These are phyloP conservation scores for Orbilia brochopaga DNA, from an alignment of 2,329 filamentous ascomycete genomes.

Conservation along the genomic window DNA sequence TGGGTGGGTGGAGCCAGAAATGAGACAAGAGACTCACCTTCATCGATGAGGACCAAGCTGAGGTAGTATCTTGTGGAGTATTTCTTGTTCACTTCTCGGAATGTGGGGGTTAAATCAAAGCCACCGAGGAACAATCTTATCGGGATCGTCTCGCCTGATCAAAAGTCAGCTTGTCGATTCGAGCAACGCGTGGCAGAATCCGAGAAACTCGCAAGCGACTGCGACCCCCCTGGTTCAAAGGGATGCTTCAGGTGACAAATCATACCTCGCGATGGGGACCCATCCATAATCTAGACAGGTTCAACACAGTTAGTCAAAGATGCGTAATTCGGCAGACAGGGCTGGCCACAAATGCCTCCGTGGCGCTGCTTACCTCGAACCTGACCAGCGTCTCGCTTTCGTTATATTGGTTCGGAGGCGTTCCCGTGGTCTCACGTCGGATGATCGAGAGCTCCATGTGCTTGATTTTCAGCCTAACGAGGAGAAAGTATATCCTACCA, in stretches of 20 bases:
- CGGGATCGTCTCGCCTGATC: slow-evolving; percentile 81
- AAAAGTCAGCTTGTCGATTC: slow-evolving; percentile 29
- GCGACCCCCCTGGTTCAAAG: slow-evolving; percentile 35
- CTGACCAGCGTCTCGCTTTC: slow-evolving; percentile 97
- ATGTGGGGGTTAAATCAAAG: slow-evolving; percentile 96
- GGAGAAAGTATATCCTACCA: slow-evolving; percentile 94
- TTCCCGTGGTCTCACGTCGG: slow-evolving; percentile 91
- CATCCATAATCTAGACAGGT: slow-evolving; percentile 86
- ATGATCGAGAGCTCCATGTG: slow-evolving; percentile 99
- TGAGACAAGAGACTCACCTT: slow-evolving; percentile 65
- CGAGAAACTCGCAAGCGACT: slow-evolving; percentile 17
- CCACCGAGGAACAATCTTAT: slow-evolving; percentile 96
- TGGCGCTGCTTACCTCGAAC: slow-evolving; percentile 72
- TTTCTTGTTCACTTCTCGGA: slow-evolving; percentile 99
- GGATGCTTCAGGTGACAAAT: slow-evolving; percentile 37
- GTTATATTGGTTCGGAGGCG: slow-evolving; percentile 98
- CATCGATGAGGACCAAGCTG: slow-evolving; percentile 91
- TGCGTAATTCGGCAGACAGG: slow-evolving; percentile 21
- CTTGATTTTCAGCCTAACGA: slow-evolving; percentile 98
- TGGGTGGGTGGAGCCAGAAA: slow-evolving; percentile 3
- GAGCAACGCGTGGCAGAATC: slow-evolving; percentile 20
- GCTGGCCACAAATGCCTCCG: slow-evolving; percentile 14
- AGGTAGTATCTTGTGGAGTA: slow-evolving; percentile 98
- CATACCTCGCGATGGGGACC: slow-evolving; percentile 90
- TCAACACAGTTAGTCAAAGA: slow-evolving; percentile 45